Conservation (phyloP, 768 basidiomycete species). For the Melanogaster broomeanus region DNA sequence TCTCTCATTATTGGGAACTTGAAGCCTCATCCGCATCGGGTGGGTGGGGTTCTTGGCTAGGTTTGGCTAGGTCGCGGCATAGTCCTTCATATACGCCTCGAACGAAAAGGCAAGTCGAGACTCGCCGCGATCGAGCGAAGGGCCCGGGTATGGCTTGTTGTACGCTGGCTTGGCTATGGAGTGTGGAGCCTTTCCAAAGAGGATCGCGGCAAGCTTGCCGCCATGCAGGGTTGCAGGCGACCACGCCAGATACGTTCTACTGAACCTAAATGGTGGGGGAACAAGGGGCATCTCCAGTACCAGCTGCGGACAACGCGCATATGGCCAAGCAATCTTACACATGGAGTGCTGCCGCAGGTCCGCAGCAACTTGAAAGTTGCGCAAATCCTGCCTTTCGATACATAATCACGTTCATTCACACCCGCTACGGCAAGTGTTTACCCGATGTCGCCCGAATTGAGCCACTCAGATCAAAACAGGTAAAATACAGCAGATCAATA, state of each 20-base stretch:
- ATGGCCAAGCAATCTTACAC: not conserved
- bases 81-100: no score
- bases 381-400: not conserved
- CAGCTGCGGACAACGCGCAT: not conserved
- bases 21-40: no score
- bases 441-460: not conserved
- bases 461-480: conserved; percentile 4
- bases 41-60: no score
- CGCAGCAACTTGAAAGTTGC: not conserved
- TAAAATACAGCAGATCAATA: conserved; percentile 5
- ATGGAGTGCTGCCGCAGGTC: not conserved
- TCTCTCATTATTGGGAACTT: no score
- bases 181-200: not conserved
- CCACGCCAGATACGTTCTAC: not conserved
- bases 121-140: no score
- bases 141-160: no score
- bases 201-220: not conserved
- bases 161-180: no score
- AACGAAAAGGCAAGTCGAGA: no score
- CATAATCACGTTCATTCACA: not conserved
- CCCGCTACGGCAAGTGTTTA: not conserved
- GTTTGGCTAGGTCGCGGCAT: no score
- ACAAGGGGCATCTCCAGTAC: not conserved
- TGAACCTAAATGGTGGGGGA: not conserved
- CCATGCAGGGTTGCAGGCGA: not conserved